These are phyloP conservation scores for Phytophthora pinifolia DNA, from an alignment of 352 stramenopile genomes.

Conservation along the genomic window DNA sequence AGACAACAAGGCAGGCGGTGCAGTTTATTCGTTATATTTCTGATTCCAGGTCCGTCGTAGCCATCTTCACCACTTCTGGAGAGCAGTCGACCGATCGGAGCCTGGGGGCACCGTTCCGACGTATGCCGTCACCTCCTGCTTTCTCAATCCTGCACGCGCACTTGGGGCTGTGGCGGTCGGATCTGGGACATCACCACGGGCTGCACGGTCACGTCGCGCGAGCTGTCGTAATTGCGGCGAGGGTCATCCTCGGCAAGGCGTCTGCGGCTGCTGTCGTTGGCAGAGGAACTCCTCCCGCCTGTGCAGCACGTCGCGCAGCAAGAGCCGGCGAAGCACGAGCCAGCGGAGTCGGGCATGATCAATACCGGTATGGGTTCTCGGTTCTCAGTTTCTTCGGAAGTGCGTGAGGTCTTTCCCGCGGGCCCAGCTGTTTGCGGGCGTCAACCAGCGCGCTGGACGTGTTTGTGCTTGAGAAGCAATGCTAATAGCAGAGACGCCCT, in stretches of 20 bases:
- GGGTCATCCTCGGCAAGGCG: constrained; percentile 24
- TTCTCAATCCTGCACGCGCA: constrained; percentile 3
- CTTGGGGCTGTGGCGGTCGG: constrained; percentile 24
- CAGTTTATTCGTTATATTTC: constrained; percentile 24
- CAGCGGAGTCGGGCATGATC: constrained; percentile 18
- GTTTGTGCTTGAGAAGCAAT: too few species aligned
- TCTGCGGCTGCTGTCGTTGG: constrained; percentile 17
- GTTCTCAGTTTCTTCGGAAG: constrained; percentile 24
- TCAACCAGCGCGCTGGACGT: not conserved
- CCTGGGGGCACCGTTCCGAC: too few species aligned
- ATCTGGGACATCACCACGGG: constrained; percentile 33
- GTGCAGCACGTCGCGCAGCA: constrained; percentile 26
- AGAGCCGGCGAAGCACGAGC: constrained; percentile 22
- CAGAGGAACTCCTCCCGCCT: constrained; percentile 3
- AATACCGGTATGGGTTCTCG: not conserved
- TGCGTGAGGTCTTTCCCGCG: constrained; percentile 1
- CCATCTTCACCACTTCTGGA: constrained; percentile 12
- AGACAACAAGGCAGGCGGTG: constrained; percentile 1
- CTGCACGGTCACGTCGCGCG: constrained; percentile 30
- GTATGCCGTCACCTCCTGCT: not conserved
- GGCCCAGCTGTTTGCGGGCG: not conserved
- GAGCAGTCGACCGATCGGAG: too few species aligned
- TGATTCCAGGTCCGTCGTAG: constrained; percentile 5
- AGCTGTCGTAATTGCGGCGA: constrained; percentile 22
- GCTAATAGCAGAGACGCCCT: constrained; percentile 4